Base-by-base conservation (phyloP, 164 flowering plant genomes). In the Annona cherimola region DNA sequence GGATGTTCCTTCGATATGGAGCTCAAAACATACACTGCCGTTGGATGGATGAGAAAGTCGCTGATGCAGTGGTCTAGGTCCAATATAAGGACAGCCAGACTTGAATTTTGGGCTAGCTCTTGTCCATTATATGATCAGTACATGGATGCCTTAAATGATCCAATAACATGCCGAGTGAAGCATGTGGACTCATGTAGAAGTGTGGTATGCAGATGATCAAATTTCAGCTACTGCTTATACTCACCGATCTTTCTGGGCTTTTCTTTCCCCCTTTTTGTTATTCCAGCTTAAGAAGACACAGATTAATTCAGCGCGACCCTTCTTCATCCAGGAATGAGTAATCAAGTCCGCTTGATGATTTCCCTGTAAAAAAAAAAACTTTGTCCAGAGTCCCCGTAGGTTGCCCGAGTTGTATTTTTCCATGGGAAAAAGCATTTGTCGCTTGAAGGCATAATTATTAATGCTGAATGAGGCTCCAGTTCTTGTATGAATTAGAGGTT, bases 281-380 rank as follows among this genome's bases (percentile, higher is more conserved):
- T 43, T 81, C 83, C 90, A 90, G 96, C 87, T 80, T 71, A 83
- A 88, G 3, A 88, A 90, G 83, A 83, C 90, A 0, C 93, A 90
- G 80, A 71, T 84, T 62, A 82, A 84, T 73, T 82, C 90, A 73
- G 78, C 83, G 39, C 86, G 85, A 72, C 70, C 84, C 42, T 76
- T 83, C 78, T 84, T 77, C 75, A 83, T 59, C 64, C 87, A 78
- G 46, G 88, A 83, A 68, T 68, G 50, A 50, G 20, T 42, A 64
- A 40, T 9, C 11, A 50, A 50, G 9, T 2, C 14, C 14, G 14
- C 57, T 50, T 50, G 57, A 16, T 8, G 9, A 50, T 50, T 50
- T 50, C 57, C 57, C 57, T 50, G 57, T 50, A 46, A 12, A 6
- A 50, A 50, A 11, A 50, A 50, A 50, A 11, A 50, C 26, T 18